phyloP scores from a whole-genome alignment of 1,284 basidiomycete genomes.

The Ceratobasidium sp. region DNA sequence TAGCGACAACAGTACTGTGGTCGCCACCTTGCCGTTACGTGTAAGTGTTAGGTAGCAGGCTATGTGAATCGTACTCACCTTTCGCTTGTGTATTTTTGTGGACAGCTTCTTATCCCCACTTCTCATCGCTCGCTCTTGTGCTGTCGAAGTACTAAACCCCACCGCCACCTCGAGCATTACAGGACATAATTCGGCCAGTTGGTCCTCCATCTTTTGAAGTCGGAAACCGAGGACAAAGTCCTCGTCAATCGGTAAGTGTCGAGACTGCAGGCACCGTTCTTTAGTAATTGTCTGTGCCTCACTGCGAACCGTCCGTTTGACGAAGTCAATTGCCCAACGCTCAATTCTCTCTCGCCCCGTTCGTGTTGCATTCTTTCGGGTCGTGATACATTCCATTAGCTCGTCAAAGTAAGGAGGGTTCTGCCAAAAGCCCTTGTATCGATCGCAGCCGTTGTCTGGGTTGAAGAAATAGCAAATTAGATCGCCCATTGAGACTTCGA shows the following conservation, averaged over 20 bases:
- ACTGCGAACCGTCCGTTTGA: not conserved
- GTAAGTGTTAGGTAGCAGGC: no score
- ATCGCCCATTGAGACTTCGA: slow-evolving; percentile 7
- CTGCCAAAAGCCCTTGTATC: not conserved
- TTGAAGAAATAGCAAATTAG: not conserved
- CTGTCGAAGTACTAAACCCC: not conserved
- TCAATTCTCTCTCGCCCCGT: not conserved
- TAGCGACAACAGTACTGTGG: not conserved
- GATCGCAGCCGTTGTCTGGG: not conserved
- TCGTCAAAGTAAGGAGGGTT: not conserved
- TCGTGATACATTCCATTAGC: not conserved
- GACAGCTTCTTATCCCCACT: no score
- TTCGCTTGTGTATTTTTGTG: not conserved
- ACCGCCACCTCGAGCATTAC: not conserved
- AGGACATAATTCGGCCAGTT: not conserved
- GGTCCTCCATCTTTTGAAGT: not conserved
- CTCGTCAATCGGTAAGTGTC: not conserved
- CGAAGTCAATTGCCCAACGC: not conserved
- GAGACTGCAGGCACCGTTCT: not conserved
- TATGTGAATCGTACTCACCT: no score
- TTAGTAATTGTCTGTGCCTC: not conserved
- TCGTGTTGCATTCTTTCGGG: not conserved
- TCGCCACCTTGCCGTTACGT: not conserved
- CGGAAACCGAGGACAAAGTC: not conserved
- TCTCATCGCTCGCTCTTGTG: not conserved